Percentiles rank a stretch among this genome's conserved stretches.
These are phyloP conservation scores for Trichosanthes truncata DNA, from an alignment of 306 rosid species.

Conservation along the genomic window DNA sequence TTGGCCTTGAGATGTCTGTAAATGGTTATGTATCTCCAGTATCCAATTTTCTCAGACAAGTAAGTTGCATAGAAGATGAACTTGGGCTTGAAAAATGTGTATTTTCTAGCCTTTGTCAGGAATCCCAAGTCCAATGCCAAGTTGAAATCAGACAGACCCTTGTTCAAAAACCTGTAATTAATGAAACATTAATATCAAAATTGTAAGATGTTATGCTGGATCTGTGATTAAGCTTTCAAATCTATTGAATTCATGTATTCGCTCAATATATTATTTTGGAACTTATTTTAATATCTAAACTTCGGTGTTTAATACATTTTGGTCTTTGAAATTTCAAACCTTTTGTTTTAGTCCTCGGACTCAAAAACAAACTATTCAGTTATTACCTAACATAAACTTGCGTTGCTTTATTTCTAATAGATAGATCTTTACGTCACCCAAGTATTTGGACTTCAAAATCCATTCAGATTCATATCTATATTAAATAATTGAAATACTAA, in stretches of 20 bases:
- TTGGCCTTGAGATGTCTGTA: slow-evolving; percentile 92
- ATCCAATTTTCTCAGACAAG: slow-evolving; percentile 95
- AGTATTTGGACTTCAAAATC: neutral
- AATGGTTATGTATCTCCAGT: slow-evolving; percentile 96
- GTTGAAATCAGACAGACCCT: slow-evolving; percentile 95
- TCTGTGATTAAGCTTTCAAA: neutral
- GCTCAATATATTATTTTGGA: neutral
- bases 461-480: neutral
- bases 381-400: neutral
- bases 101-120: slow-evolving; percentile 89
- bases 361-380: neutral
- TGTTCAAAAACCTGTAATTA: slow-evolving; percentile 72
- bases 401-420: neutral
- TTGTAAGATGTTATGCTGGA: neutral
- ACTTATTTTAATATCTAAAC: neutral
- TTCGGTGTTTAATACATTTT: neutral
- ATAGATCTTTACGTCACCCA: neutral
- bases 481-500: neutral
- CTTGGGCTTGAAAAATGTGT: slow-evolving; percentile 96
- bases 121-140: slow-evolving; percentile 98
- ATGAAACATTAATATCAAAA: neutral
- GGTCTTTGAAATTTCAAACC: neutral
- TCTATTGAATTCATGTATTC: neutral
- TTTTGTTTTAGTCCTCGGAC: neutral
- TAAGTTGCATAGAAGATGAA: slow-evolving; percentile 98